Evolutionary conservation across 768 basidiomycete species (phyloP), one percentile per base, ranked within the genome.

Genomic region (Lactarius tabidus): DNA sequence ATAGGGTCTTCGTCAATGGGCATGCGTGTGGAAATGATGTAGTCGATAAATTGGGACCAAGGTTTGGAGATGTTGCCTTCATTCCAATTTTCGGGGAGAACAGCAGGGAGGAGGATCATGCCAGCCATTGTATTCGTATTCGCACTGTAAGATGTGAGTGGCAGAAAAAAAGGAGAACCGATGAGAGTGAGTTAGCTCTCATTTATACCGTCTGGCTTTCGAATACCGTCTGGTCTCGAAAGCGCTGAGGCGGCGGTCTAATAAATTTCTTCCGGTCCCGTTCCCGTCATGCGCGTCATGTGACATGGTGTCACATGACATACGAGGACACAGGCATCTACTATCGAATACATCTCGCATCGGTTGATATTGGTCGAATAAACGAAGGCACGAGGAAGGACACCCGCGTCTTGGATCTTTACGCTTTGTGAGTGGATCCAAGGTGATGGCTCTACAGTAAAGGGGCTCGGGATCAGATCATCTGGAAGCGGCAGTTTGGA

Each of bases 11-110:
- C 23, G 23, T 64, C 63, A 51, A 64, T 64, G 6, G 63, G 63
- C 36, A 43, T 64, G n/a, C 23, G 57, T 14, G 39, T 35, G n/a
- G 57, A 29, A 57, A 64, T n/a, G 39, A 59, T 35, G 23, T 64
- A 59, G 29, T 59, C 31, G 33, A 64, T 29, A n/a, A 33, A 64
- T 29, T 64, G 48, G 29, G 57, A 59, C 63, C 63, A 64, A n/a
- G 29, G 57, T 8, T 28, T 59, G 4, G 63, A n/a, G 51, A 64
- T 64, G 31, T 64, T 64, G 15, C 63, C 63, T 6, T 53, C 15
- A 35, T 64, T 59, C 57, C 57, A 64, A 17, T 64, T 43, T 48
- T 59, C 41, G 29, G 57, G 39, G 17, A 1, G 1, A 33, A 35
- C 5, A n/a, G 18, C 8, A 36, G 38, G 39, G 28, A n/a, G 20